These are phyloP conservation scores for Chrysanthemum lavandulifolium DNA, from an alignment of 129 eudicot genomes.

Conservation along the genomic window DNA sequence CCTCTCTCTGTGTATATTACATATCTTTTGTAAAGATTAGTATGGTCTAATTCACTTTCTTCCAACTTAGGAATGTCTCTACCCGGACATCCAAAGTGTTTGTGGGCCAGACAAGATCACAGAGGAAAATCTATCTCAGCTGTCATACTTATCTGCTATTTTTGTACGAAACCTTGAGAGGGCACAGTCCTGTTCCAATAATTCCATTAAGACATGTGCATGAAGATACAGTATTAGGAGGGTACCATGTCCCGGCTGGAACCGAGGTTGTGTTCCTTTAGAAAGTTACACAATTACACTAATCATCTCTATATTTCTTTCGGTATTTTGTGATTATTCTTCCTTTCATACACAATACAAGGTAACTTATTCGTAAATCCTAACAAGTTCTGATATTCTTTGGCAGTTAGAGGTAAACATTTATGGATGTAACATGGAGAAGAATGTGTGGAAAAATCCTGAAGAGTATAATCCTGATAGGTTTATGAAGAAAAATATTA, in stretches of 20 bases:
- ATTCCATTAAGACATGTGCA: slow-evolving; percentile 52
- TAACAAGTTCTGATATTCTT: not conserved
- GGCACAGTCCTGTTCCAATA: slow-evolving; percentile 52
- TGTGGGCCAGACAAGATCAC: slow-evolving; percentile 47
- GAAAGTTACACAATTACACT: not conserved
- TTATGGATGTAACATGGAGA: too few relatives aligned
- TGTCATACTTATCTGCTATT: slow-evolving; percentile 40
- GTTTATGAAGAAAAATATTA: too few relatives aligned
- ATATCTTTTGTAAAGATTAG: not conserved
- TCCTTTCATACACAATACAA: too few relatives aligned
- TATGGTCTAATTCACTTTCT: not conserved
- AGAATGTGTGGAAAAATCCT: too few relatives aligned
- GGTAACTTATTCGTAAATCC: too few relatives aligned
- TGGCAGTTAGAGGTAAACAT: too few relatives aligned
- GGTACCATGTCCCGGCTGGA: slow-evolving; percentile 58
- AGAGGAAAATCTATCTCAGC: slow-evolving; percentile 47
- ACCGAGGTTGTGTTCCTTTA: slow-evolving; percentile 45
- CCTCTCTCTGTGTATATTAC: not conserved
- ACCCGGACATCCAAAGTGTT: slow-evolving; percentile 41
- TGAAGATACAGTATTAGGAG: slow-evolving; percentile 60
- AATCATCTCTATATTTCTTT: not conserved
- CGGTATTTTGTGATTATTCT: too few relatives aligned
- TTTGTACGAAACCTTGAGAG: slow-evolving; percentile 59
- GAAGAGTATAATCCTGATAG: too few relatives aligned
- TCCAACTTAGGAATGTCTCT: slow-evolving; percentile 43